Percentiles rank a stretch among this genome's conserved stretches.
Conservation (phyloP, 805 yeast species). For the Monosporozyma yasuniensis region DNA sequence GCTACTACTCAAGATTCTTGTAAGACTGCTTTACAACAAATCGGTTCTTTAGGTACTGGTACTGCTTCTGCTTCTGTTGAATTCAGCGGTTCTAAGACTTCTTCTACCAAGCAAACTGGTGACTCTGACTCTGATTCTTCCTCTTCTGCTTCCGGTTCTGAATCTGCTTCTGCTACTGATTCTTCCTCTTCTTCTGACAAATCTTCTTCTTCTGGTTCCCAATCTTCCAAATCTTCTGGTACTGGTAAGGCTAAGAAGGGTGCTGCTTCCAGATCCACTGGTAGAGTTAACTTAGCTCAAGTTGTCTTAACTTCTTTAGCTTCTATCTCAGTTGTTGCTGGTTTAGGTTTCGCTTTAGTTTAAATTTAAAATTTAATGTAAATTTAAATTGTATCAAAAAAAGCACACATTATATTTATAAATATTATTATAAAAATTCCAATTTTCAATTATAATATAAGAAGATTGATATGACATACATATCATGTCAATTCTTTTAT, state of each 20-base stretch:
- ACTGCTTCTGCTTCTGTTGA: conserved; percentile 31
- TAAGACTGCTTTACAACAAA: conserved; percentile 47
- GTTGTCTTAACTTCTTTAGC: conserved; percentile 4
- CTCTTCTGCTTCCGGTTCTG: background rate
- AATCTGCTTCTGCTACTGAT: background rate
- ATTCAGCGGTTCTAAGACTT: conserved; percentile 22
- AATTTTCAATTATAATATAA: background rate
- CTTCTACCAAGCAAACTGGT: conserved; percentile 13
- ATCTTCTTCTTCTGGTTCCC: background rate
- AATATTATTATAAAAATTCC: background rate
- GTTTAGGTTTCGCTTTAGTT: conserved; percentile 6
- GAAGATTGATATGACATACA: background rate
- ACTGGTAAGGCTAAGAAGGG: conserved; percentile 7
- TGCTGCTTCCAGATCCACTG: conserved; percentile 2
- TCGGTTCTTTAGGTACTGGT: conserved; percentile 66
- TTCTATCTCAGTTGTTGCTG: conserved; percentile 6
- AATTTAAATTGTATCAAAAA: no score
- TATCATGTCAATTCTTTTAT: background rate
- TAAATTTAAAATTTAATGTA: background rate
- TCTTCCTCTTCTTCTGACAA: background rate
- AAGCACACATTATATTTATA: background rate
- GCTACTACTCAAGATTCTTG: conserved; percentile 47
- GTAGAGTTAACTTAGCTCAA: conserved; percentile 5
- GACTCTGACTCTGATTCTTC: conserved; percentile 2
- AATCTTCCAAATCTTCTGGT: conserved; percentile 9